These are phyloP conservation scores for Pseudogymnoascus sp. DNA, from an alignment of 2,329 filamentous ascomycete species.

Conservation along the genomic window DNA sequence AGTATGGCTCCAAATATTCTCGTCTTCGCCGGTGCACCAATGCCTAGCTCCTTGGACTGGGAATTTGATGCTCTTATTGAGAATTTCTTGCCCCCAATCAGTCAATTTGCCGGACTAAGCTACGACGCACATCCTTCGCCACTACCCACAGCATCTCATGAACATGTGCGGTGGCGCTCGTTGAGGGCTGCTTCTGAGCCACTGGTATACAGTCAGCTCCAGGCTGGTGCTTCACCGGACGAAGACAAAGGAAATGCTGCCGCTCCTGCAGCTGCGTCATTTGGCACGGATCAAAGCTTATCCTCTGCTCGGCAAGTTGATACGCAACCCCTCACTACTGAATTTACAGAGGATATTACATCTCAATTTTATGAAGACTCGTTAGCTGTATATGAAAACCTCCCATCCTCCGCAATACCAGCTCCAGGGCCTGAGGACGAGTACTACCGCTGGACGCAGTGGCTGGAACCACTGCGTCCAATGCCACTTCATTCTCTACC, in stretches of 20 bases:
- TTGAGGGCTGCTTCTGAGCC: conserved; percentile 40
- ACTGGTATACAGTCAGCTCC: conserved; percentile 44
- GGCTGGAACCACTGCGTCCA: conserved; percentile 31
- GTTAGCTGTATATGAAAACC: conserved; percentile 60
- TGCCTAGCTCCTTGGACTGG: conserved; percentile 48
- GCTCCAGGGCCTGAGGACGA: neutral
- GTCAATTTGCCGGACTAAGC: conserved; percentile 32
- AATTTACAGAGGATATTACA: conserved; percentile 33
- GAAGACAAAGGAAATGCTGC: conserved; percentile 31
- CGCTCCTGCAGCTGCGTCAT: conserved; percentile 42
- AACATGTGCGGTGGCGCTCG: conserved; percentile 42
- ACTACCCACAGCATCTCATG: conserved; percentile 11
- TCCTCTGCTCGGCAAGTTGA: conserved; percentile 20
- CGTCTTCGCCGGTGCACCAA: conserved; percentile 57
- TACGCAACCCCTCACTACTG: conserved; percentile 12
- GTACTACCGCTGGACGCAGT: conserved; percentile 12
- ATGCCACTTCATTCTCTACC: conserved; percentile 30
- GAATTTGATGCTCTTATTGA: conserved; percentile 43
- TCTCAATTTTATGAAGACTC: conserved; percentile 74
- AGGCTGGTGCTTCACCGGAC: conserved; percentile 35
- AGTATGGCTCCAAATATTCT: conserved; percentile 30
- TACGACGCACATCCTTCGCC: conserved; percentile 13
- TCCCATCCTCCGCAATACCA: conserved; percentile 54
- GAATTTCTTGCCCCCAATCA: conserved; percentile 37
- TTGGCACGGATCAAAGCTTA: conserved; percentile 10